phyloP scores from a whole-genome alignment of 225 moss, liverwort and hornwort genomes.

The Takakia lepidozioides region DNA sequence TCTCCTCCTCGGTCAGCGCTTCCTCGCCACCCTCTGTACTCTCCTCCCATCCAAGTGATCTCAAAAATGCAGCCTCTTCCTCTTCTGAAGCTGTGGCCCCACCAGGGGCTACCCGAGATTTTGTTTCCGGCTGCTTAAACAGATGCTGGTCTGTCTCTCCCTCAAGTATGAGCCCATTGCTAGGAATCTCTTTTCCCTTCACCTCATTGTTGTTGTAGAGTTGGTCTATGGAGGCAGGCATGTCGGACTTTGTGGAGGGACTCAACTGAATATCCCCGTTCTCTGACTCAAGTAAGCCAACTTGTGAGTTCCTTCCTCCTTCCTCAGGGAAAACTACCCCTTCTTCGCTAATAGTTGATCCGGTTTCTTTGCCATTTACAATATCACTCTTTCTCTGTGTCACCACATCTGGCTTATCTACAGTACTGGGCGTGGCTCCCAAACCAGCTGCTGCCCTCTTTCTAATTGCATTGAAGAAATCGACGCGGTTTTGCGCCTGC shows the following conservation, averaged over 20 bases:
- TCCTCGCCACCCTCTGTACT: conserved; percentile 75
- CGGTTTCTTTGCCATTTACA: conserved; percentile 43
- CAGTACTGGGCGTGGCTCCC: conserved; percentile 40
- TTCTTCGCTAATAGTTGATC: conserved; percentile 31
- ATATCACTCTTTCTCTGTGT: conserved; percentile 39
- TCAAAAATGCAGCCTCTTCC: conserved; percentile 91
- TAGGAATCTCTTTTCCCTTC: conserved; percentile 30
- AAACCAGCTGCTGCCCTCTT: conserved; percentile 76
- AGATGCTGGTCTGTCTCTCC: conserved; percentile 16
- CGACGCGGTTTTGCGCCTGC: conserved; percentile 85
- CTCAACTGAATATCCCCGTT: conserved; percentile 46
- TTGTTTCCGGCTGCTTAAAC: conserved; percentile 22
- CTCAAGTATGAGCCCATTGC: conserved; percentile 50
- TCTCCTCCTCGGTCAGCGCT: conserved; percentile 91
- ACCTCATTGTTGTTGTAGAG: conserved; percentile 10
- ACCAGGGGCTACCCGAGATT: conserved; percentile 14
- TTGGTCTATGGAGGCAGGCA: conserved; percentile 19
- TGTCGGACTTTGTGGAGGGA: conserved; percentile 22
- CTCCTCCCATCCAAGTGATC: conserved; percentile 96
- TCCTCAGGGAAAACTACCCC: conserved; percentile 34
- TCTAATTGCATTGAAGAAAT: conserved; percentile 90
- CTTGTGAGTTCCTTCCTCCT: conserved; percentile 19
- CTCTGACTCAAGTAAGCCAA: conserved; percentile 45
- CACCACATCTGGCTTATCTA: conserved; percentile 67
- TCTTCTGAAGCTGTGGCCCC: conserved; percentile 60